phyloP scores from a whole-genome alignment of 352 stramenopile genomes.

The Phytophthora cactorum region DNA sequence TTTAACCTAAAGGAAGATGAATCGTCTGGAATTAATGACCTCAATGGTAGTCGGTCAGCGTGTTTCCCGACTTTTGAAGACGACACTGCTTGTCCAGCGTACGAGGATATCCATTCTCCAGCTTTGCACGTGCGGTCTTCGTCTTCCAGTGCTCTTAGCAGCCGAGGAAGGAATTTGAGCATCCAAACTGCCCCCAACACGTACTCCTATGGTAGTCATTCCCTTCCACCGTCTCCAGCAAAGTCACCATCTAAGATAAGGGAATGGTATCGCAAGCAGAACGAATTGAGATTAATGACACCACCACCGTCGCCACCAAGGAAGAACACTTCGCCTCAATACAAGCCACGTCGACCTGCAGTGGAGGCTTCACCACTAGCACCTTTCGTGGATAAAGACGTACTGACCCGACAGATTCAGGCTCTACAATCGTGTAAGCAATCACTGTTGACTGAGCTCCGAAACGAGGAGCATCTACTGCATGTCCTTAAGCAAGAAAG shows the following conservation, averaged over 20 bases:
- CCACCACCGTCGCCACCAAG: conserved; percentile 29
- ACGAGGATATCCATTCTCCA: conserved; percentile 45
- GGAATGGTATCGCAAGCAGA: conserved; percentile 42
- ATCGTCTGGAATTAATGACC: conserved; percentile 7
- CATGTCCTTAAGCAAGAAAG: conserved; percentile 64
- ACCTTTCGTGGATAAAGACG: conserved; percentile 46
- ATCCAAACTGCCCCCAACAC: background rate
- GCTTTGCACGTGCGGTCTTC: conserved; percentile 22
- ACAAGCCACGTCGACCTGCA: conserved; percentile 6
- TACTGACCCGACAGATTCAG: conserved; percentile 59
- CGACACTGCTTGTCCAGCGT: conserved; percentile 60
- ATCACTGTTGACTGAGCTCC: conserved; percentile 65
- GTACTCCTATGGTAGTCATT: conserved; percentile 21
- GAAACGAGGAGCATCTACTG: conserved; percentile 67
- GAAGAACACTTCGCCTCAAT: conserved; percentile 1
- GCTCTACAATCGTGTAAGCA: conserved; percentile 72
- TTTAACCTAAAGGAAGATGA: conserved; percentile 26
- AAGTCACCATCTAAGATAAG: conserved; percentile 35
- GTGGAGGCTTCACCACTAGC: conserved; percentile 28
- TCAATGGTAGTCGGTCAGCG: conserved; percentile 24
- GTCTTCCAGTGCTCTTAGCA: conserved; percentile 28
- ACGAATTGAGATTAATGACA: conserved; percentile 25
- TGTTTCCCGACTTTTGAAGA: conserved; percentile 65
- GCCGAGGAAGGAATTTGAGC: conserved; percentile 1
- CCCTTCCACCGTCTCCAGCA: conserved; percentile 23